These are phyloP conservation scores for Fallopia convolvulus DNA, from an alignment of 148 eudicot species.

Conservation along the genomic window DNA sequence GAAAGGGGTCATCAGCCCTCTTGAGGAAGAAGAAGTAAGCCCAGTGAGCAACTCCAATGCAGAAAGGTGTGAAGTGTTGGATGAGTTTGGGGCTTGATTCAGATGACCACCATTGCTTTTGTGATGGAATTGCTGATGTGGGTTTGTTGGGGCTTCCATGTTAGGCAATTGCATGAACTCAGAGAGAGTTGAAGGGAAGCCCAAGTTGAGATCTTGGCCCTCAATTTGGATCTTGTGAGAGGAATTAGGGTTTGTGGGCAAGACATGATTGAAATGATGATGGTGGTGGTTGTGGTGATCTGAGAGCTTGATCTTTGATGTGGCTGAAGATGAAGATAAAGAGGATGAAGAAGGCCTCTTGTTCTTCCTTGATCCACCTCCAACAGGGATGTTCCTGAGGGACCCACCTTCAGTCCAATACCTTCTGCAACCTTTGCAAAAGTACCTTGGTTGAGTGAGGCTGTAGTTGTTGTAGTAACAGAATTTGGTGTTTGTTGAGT, in stretches of 20 bases:
- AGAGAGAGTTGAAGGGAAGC: conserved; percentile 47
- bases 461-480: conserved; percentile 96
- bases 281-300: conserved; percentile 11
- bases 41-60: conserved; percentile 71
- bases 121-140: conserved; percentile 17
- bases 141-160: conserved; percentile 27
- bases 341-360: conserved; percentile 40
- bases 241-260: conserved; percentile 8
- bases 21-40: conserved; percentile 39
- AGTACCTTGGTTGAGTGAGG: conserved; percentile 76
- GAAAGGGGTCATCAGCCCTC: conserved; percentile 47
- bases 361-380: conserved; percentile 83
- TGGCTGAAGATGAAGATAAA: conserved; percentile 19
- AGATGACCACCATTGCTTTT: too few species aligned
- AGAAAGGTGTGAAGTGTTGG: conserved; percentile 25
- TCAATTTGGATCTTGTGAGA: conserved; percentile 32
- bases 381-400: conserved; percentile 66
- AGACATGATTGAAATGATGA: conserved; percentile 26
- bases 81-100: background rate
- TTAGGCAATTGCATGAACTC: conserved; percentile 65
- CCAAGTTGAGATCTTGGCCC: conserved; percentile 80
- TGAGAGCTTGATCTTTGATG: conserved; percentile 28
- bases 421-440: conserved; percentile 80
- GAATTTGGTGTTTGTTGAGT: conserved; percentile 66
- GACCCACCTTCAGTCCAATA: conserved; percentile 94